Percentiles rank a stretch among this genome's conserved stretches.
phyloP scores from a whole-genome alignment of 2,329 filamentous ascomycete genomes.

The Aspergillus flavus region DNA sequence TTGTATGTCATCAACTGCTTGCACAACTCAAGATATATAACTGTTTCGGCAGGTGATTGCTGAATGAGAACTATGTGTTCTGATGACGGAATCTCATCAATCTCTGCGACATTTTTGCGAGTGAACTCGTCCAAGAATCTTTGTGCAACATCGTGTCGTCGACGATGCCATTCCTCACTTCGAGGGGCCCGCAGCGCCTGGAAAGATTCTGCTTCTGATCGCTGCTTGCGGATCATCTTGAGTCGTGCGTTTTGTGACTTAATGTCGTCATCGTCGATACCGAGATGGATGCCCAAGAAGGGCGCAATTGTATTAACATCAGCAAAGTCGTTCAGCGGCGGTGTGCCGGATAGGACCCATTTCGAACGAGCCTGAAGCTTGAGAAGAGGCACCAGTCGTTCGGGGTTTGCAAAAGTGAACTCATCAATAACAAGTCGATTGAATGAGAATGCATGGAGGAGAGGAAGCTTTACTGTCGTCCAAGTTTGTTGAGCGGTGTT shows the following conservation, averaged over 20 bases:
- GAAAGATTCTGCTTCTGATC: conserved; percentile 57
- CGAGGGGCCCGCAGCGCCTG: conserved; percentile 53
- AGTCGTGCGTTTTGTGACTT: conserved; percentile 51
- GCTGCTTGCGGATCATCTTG: conserved; percentile 29
- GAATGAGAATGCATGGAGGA: conserved; percentile 64
- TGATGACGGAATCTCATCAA: conserved; percentile 48
- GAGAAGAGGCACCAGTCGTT: conserved; percentile 47
- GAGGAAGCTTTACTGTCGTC: conserved; percentile 33
- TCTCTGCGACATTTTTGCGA: conserved; percentile 49
- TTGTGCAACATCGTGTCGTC: conserved; percentile 56
- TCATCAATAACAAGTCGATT: conserved; percentile 66
- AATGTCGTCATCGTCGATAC: conserved; percentile 54
- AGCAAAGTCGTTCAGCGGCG: conserved; percentile 58
- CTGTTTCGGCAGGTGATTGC: conserved; percentile 52
- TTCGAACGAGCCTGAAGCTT: conserved; percentile 54
- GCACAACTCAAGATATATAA: conserved; percentile 58
- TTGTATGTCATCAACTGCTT: conserved; percentile 56
- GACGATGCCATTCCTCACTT: conserved; percentile 56
- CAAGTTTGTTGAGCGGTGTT: conserved; percentile 19
- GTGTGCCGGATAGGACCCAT: conserved; percentile 68
- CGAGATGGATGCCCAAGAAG: conserved; percentile 59
- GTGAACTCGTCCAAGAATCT: conserved; percentile 58
- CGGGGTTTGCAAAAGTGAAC: conserved; percentile 58
- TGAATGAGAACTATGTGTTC: conserved; percentile 49
- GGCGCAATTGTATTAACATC: conserved; percentile 62